Percentiles rank a stretch among this genome's conserved stretches.
Conservation (phyloP, 805 yeast genomes). For the Monosporozyma aquatica region DNA sequence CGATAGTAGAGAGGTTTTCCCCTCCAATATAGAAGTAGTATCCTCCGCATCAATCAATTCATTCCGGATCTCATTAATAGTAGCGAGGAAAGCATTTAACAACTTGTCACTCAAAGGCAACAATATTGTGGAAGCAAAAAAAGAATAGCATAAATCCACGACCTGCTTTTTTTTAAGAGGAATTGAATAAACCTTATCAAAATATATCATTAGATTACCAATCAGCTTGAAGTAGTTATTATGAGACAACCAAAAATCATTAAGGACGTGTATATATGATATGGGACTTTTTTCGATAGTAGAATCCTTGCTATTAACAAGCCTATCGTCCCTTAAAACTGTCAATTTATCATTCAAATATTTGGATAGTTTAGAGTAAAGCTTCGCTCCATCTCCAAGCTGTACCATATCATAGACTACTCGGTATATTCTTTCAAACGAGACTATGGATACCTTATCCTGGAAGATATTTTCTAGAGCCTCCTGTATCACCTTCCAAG, state of each 20-base stretch:
- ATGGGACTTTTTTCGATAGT: not conserved
- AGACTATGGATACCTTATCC: slow-evolving; percentile 61
- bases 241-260: slow-evolving; percentile 7
- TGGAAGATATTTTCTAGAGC: slow-evolving; percentile 68
- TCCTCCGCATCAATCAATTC: not conserved
- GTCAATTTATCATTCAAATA: slow-evolving; percentile 10
- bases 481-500: slow-evolving; percentile 55
- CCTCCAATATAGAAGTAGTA: not conserved
- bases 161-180: slow-evolving; percentile 54
- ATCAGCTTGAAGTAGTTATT: slow-evolving; percentile 59
- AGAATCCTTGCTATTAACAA: not conserved
- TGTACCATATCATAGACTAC: slow-evolving; percentile 70
- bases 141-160: slow-evolving; percentile 63
- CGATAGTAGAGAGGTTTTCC: slow-evolving; percentile 28
- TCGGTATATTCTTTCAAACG: slow-evolving; percentile 76
- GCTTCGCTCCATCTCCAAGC: slow-evolving; percentile 13
- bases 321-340: not conserved
- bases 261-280: not conserved
- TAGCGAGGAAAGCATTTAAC: slow-evolving; percentile 37
- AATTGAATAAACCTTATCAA: slow-evolving; percentile 76
- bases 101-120: slow-evolving; percentile 40
- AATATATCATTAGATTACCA: slow-evolving; percentile 75
- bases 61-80: slow-evolving; percentile 23
- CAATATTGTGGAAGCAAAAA: slow-evolving; percentile 56
- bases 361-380: slow-evolving; percentile 10